phyloP scores from a whole-genome alignment of 495 filamentous ascomycete species.

The Hypoxylon intermedium region DNA sequence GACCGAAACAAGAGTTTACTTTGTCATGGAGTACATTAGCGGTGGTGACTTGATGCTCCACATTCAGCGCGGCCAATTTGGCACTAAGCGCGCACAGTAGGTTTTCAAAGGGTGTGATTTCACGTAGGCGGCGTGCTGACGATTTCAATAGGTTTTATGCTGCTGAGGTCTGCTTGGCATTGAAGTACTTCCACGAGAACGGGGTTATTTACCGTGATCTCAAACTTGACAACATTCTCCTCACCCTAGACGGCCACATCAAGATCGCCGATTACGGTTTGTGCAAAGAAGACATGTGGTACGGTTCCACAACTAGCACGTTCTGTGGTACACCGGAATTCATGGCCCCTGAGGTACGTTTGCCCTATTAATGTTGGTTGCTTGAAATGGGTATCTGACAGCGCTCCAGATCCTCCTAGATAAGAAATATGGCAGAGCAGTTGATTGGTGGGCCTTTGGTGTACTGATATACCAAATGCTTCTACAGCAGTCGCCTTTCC shows the following conservation, averaged over 20 bases:
- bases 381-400: constrained; percentile 15
- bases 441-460: constrained; percentile 99
- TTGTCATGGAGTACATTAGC: constrained; percentile 99
- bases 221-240: constrained; percentile 97
- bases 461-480: constrained; percentile 99
- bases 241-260: constrained; percentile 96
- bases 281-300: constrained; percentile 99
- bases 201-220: constrained; percentile 99
- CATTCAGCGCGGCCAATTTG: constrained; percentile 96
- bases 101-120: too few relatives aligned
- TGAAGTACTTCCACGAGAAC: constrained; percentile 99
- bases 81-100: constrained; percentile 93
- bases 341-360: constrained; percentile 93
- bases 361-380: neutral
- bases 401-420: constrained; percentile 85
- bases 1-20: constrained; percentile 97
- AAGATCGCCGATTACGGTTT: constrained; percentile 99
- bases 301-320: constrained; percentile 93
- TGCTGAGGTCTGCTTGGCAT: constrained; percentile 92
- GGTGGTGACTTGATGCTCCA: constrained; percentile 99
- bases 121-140: too few relatives aligned
- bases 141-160: constrained; percentile 80
- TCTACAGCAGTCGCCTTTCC: constrained; percentile 97
- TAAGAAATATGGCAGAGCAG: constrained; percentile 98
- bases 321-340: constrained; percentile 99